Percentiles rank a stretch among this genome's conserved stretches.
These are phyloP conservation scores for Aspergillus nomiae DNA, from an alignment of 2,329 filamentous ascomycete genomes.

Conservation along the genomic window DNA sequence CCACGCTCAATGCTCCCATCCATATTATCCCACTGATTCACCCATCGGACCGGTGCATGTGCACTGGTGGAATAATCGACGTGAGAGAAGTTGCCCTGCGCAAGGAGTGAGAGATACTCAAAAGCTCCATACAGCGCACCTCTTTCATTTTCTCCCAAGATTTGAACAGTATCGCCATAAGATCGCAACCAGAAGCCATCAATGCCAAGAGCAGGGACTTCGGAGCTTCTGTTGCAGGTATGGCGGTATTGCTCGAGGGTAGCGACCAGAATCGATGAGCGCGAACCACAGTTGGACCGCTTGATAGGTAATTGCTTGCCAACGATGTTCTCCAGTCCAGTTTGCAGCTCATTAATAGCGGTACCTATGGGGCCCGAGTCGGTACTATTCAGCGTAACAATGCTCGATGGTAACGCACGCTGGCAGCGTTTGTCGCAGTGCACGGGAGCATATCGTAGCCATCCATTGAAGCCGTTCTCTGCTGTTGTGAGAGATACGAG, in stretches of 20 bases:
- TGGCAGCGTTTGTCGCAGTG: constrained; percentile 41
- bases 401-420: constrained; percentile 48
- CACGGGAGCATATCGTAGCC: constrained; percentile 65
- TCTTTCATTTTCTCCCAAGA: constrained; percentile 66
- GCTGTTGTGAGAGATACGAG: constrained; percentile 36
- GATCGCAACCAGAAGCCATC: constrained; percentile 63
- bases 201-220: constrained; percentile 31
- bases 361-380: constrained; percentile 59
- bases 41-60: constrained; percentile 65
- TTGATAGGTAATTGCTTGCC: constrained; percentile 47
- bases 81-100: constrained; percentile 57
- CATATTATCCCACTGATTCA: constrained; percentile 74
- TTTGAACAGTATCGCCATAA: constrained; percentile 51
- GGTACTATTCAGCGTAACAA: constrained; percentile 59
- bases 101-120: constrained; percentile 67
- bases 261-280: constrained; percentile 31
- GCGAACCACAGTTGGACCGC: constrained; percentile 23
- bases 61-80: constrained; percentile 57
- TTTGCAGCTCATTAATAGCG: constrained; percentile 61
- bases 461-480: constrained; percentile 63
- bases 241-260: constrained; percentile 34
- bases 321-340: constrained; percentile 61
- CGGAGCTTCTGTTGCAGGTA: constrained; percentile 19
- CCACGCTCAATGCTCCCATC: constrained; percentile 68
- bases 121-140: constrained; percentile 71